These are phyloP conservation scores for Daedaleopsis nitida DNA, from an alignment of 768 basidiomycete genomes.

Conservation along the genomic window DNA sequence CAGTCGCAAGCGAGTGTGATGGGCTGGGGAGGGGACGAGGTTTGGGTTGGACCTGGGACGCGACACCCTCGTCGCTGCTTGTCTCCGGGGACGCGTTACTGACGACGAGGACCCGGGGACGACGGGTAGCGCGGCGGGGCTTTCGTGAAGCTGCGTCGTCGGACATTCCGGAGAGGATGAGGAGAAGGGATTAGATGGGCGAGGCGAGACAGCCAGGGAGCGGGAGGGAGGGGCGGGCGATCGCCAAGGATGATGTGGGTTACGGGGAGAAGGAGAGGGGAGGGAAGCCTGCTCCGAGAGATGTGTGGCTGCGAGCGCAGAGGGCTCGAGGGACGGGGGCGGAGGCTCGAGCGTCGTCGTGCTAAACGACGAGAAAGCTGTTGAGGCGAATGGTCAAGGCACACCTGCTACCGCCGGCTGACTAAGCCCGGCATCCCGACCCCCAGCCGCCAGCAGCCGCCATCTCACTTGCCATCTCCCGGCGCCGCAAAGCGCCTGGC, in stretches of 20 bases:
- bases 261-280: slow-evolving; percentile 3
- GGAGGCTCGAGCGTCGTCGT: slow-evolving; percentile 25
- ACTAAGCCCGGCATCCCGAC: slow-evolving; percentile 22
- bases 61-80: slow-evolving; percentile 38
- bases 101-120: slow-evolving; percentile 51
- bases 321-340: slow-evolving; percentile 7
- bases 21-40: slow-evolving; percentile 33
- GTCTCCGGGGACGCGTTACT: slow-evolving; percentile 61
- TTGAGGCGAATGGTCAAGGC: slow-evolving; percentile 26
- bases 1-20: slow-evolving; percentile 30
- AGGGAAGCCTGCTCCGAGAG: slow-evolving; percentile 12
- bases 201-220: slow-evolving; percentile 3
- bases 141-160: slow-evolving; percentile 50
- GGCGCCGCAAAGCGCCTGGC: background rate
- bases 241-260: slow-evolving; percentile 3
- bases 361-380: slow-evolving; percentile 26
- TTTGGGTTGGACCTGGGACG: slow-evolving; percentile 28
- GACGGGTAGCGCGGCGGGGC: slow-evolving; percentile 28
- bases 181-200: background rate
- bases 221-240: slow-evolving; percentile 10
- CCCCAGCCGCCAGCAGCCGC: background rate
- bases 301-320: background rate
- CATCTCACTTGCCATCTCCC: slow-evolving; percentile 2
- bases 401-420: slow-evolving; percentile 18
- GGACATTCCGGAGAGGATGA: slow-evolving; percentile 46